These are phyloP conservation scores for Apiospora arundinis DNA, from an alignment of 2,329 filamentous ascomycete genomes.

Conservation along the genomic window DNA sequence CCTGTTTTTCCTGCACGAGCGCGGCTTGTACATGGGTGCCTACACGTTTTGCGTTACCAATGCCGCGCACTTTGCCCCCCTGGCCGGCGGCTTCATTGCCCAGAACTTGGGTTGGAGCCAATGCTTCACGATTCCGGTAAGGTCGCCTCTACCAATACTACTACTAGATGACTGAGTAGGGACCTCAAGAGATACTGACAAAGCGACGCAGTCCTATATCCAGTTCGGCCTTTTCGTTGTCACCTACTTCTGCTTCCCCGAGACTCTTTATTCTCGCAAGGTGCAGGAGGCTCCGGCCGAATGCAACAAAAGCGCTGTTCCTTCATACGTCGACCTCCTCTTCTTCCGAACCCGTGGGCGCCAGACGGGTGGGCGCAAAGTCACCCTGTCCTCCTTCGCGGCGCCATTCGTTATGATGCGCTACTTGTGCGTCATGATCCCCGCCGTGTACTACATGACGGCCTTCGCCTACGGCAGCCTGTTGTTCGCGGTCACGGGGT, in stretches of 20 bases:
- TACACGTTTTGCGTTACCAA: slow-evolving; percentile 33
- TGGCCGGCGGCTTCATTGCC: slow-evolving; percentile 37
- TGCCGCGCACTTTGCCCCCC: slow-evolving; percentile 31
- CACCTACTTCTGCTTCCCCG: slow-evolving; percentile 34
- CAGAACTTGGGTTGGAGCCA: slow-evolving; percentile 36
- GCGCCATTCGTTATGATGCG: slow-evolving; percentile 33
- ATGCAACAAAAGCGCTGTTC: not conserved
- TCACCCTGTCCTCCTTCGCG: slow-evolving; percentile 28
- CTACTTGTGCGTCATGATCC: slow-evolving; percentile 31
- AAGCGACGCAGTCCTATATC: slow-evolving; percentile 25
- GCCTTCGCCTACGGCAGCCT: slow-evolving; percentile 35
- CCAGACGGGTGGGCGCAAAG: slow-evolving; percentile 14
- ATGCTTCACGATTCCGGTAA: slow-evolving; percentile 36
- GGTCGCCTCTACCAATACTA: not conserved
- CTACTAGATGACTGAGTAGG: not conserved
- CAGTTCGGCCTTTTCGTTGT: slow-evolving; percentile 33
- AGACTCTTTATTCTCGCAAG: slow-evolving; percentile 34
- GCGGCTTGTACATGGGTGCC: slow-evolving; percentile 35
- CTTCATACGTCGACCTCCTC: not conserved
- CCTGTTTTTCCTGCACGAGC: slow-evolving; percentile 33
- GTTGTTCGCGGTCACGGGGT: slow-evolving; percentile 34
- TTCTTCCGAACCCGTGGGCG: not conserved
- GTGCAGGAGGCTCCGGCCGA: not conserved
- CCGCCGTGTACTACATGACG: slow-evolving; percentile 33
- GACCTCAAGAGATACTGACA: not conserved